A percentile compares a stretch with the other conserved stretches of the same genome.
Conservation (phyloP, 345 rosid genomes). For the Passiflora organensis region DNA sequence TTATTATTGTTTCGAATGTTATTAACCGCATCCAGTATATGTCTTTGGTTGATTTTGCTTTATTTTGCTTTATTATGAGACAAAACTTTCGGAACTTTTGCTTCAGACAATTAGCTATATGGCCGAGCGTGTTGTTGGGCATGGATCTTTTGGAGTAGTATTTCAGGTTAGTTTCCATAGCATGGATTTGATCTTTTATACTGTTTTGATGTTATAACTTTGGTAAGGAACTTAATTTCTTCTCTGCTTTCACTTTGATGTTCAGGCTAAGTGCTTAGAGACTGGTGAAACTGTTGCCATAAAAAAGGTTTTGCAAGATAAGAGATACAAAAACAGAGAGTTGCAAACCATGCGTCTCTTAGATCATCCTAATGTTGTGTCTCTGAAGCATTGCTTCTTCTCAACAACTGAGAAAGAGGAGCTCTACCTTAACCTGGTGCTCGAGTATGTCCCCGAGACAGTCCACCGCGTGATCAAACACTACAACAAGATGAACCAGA, state of each 20-base stretch:
- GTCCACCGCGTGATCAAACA: slow-evolving; percentile 87
- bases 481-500: slow-evolving; percentile 69
- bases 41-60: neutral
- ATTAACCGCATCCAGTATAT: neutral
- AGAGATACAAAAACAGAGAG: slow-evolving; percentile 95
- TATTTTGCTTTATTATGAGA: slow-evolving; percentile 2
- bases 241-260: slow-evolving; percentile 5
- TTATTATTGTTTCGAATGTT: slow-evolving; percentile 15
- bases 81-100: neutral
- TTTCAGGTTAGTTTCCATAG: slow-evolving; percentile 58
- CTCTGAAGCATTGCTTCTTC: slow-evolving; percentile 90
- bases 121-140: slow-evolving; percentile 97
- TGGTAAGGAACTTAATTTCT: neutral
- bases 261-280: slow-evolving; percentile 95
- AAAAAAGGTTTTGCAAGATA: slow-evolving; percentile 87
- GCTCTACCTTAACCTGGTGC: slow-evolving; percentile 84
- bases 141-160: slow-evolving; percentile 94
- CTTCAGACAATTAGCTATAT: slow-evolving; percentile 81
- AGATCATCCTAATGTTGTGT: slow-evolving; percentile 90
- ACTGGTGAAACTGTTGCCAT: slow-evolving; percentile 95
- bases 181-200: neutral
- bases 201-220: neutral
- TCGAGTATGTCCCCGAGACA: slow-evolving; percentile 93
- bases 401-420: slow-evolving; percentile 92
- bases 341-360: slow-evolving; percentile 94